Base-by-base conservation (phyloP, 345 rosid genomes). In the Pseudoturritis turrita region DNA sequence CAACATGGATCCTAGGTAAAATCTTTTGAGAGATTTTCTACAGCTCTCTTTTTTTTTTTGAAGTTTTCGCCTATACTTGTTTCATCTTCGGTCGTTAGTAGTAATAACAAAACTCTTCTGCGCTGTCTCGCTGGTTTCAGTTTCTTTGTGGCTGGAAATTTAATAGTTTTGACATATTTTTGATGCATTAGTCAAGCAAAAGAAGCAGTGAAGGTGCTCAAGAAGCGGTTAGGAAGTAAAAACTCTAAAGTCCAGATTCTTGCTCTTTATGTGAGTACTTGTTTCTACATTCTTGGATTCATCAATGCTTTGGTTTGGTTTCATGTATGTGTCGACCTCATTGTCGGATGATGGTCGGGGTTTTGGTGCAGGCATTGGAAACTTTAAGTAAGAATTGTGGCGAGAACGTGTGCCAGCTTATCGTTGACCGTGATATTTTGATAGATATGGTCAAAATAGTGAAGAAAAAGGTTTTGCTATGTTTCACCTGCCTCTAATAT, bases 391-490 rank as follows among this genome's bases (percentile, higher is more conserved):
- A 95, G 82, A 95, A 91, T 49, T 95, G 99, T 68, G 96, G 92
- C 4, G 98, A 95, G 63, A 83, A 77, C 72, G 82, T 95, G 36
- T 86, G 80, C 76, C 89, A 84, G 85, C 96, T 79, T 82, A 89
- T 95, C 14, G 66, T 82, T 5, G 97, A 95, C 72, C 96, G 99
- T 19, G 92, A 86, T 74, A 84, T 91, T 71, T 77, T 95, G 73
- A 90, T 74, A 64, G 99, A 95, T 43, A 95, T 95, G 99, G 96
- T 91, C 68, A 95, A 88, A 80, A 86, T 89, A 73, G 94, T 95
- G 55, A 95, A 95, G 83, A 95, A 91, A 79, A 95, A 88, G 99
- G 98, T 91, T 68, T 51, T 61, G 43, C 12, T 54, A 28, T 26
- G 33, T 35, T 45, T 43, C 59, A 53, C 29, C 3, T 44, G 33